Evolutionary conservation across 2,329 filamentous ascomycete species (phyloP), one percentile per base, ranked within the genome.

Genomic region (Seiridium cupressi): DNA sequence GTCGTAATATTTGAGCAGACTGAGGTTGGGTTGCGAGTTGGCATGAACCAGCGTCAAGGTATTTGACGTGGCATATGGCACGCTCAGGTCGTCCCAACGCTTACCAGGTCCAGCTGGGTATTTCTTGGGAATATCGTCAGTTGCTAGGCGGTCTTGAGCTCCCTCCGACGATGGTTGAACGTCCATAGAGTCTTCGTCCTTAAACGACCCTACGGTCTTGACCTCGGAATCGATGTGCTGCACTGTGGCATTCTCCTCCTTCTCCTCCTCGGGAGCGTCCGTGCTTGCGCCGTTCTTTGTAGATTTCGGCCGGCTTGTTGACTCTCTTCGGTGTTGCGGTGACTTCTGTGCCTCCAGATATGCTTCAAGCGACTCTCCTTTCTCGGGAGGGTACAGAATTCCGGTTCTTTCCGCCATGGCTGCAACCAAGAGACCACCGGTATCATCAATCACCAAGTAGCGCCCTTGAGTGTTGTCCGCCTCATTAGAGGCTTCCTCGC

Each of bases 391-490:
- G 61, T 92, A 85, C 0, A 97, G 77, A 18, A 97, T 85, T 1
- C 91, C 92, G 89, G 97, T 94, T 62, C 91, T 85, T 76, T 97
- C 93, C 0, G 93, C 93, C 78, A 97, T 82, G 1, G 92, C 89
- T 3, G 91, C 93, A 3, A 93, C 88, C 5, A 97, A 74, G 32
- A 97, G 77, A 0, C 93, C 93, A 18, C 91, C 90, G 0, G 92
- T 95, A 60, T 97, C 93, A 69, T 97, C 93, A 0, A 96, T 85
- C 0, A 93, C 87, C 3, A 97, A 79, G 85, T 92, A 97, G 55
- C 92, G 80, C 1, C 88, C 87, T 5, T 68, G 49, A 1, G 62
- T 40, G n/a, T 34, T 38, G 13, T 59, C 55, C 9, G 35, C 38
- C 18, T 73, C 4, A 80, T 81, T 0, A 75, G 72, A 31, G 71